Base-by-base conservation (phyloP, 768 basidiomycete species). In the Tulasnella sp. region DNA sequence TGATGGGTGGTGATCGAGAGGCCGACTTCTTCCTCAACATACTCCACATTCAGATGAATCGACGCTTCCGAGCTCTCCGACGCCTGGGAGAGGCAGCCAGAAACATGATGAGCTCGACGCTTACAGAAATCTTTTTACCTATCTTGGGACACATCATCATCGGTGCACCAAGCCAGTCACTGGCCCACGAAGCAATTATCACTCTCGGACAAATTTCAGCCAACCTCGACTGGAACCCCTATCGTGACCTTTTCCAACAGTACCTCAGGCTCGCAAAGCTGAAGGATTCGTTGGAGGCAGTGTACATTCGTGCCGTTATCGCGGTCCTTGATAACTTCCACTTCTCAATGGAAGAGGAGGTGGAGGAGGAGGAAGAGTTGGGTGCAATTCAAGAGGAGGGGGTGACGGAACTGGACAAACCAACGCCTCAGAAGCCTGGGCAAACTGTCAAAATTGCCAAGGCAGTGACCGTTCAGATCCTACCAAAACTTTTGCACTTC, bases 11-110 rank as follows among this genome's bases (percentile, higher is more conserved):
- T 1, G 93, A 98, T 68, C 85, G 88, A 51, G 95, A 99, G 70
- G 92, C 91, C 30, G 93, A 86, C 68, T 94, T 98, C 74, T 98
- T 99, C 79, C 85, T 85, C 75, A 99, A 99, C 70, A 82, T 97
- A 50, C 81, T 86, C 55, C 96, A 99, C 68, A 81, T 98, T 45
- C 96, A 99, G 71, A 73, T 86, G 2, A 94, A 97, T 70, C 82
- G 94, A 63, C 83, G 95, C 23, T 83, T 84, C 1, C 75, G 95
- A 61, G 94, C 95, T 2, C 76, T 96, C 27, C 80, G 88, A 13
- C 78, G 91, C n/a, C 79, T 97, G 19, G 82, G 81, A 4, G 92
- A 93, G 53, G 78, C 82, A 8, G 80, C 82, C 44, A 82, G 81
- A 1, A 74, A 74, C 29, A 66, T 98, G 34, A 75, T 82, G 38